Evolutionary conservation across 306 rosid species (phyloP).

Genomic region (Macrotyloma uniflorum): DNA sequence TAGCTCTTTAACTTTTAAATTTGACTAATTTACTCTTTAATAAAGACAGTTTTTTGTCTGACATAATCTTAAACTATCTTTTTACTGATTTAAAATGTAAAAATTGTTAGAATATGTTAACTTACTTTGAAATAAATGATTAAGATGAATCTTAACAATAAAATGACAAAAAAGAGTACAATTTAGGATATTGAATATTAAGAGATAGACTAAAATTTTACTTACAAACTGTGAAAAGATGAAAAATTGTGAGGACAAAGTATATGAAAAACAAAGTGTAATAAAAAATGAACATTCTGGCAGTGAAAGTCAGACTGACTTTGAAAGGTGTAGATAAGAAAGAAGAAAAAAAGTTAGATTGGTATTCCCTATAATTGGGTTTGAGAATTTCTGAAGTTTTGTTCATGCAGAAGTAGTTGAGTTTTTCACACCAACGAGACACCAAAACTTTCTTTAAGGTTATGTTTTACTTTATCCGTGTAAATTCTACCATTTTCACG

Average conservation of each 20-base stretch:
- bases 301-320: conserved; percentile 23
- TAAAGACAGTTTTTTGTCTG: too few relatives aligned
- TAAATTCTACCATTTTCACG: neutral
- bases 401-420: conserved; percentile 23
- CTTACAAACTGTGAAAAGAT: neutral
- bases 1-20: too few relatives aligned
- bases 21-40: too few relatives aligned
- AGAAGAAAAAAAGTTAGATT: neutral
- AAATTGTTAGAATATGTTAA: too few relatives aligned
- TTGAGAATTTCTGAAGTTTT: neutral
- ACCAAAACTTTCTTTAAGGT: neutral
- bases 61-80: too few relatives aligned
- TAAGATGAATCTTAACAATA: too few relatives aligned
- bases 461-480: neutral
- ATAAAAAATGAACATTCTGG: neutral
- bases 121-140: neutral
- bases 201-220: neutral
- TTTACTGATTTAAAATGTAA: too few relatives aligned
- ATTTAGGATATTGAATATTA: too few relatives aligned
- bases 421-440: neutral
- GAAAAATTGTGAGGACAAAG: neutral
- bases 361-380: neutral
- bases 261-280: neutral
- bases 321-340: neutral
- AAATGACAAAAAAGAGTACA: neutral